These are phyloP conservation scores for Senna tora DNA, from an alignment of 306 rosid genomes.

Conservation along the genomic window DNA sequence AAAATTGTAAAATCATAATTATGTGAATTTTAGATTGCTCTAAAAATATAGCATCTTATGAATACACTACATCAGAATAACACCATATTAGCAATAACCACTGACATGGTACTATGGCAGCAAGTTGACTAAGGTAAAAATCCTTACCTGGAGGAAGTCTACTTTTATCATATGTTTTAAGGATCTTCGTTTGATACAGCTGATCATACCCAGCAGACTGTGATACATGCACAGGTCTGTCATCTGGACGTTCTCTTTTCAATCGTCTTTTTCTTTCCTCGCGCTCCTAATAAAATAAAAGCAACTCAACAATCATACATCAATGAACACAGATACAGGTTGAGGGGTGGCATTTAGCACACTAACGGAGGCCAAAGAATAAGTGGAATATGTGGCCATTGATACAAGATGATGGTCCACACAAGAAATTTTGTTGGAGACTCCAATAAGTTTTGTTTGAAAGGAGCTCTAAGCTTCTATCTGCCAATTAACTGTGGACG, in stretches of 20 bases:
- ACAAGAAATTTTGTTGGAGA: slow-evolving; percentile 3
- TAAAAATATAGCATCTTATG: slow-evolving; percentile 9
- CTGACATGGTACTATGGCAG: slow-evolving; percentile 27
- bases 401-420: slow-evolving; percentile 8
- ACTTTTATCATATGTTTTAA: slow-evolving; percentile 65
- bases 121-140: slow-evolving; percentile 34
- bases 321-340: background rate
- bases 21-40: no score
- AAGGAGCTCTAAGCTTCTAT: background rate
- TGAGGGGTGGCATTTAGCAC: background rate
- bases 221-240: slow-evolving; percentile 62
- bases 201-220: slow-evolving; percentile 69
- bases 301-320: slow-evolving; percentile 37
- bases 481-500: background rate
- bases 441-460: slow-evolving; percentile 11
- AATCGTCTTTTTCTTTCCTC: slow-evolving; percentile 86
- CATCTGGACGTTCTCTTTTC: slow-evolving; percentile 90
- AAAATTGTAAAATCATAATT: no score
- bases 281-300: slow-evolving; percentile 75
- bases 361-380: slow-evolving; percentile 14
- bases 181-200: slow-evolving; percentile 55
- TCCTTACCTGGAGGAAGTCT: slow-evolving; percentile 92
- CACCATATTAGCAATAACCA: background rate
- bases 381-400: background rate
- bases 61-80: slow-evolving; percentile 27